phyloP scores from a whole-genome alignment of 805 yeast genomes.

The Ogataea saltuana region DNA sequence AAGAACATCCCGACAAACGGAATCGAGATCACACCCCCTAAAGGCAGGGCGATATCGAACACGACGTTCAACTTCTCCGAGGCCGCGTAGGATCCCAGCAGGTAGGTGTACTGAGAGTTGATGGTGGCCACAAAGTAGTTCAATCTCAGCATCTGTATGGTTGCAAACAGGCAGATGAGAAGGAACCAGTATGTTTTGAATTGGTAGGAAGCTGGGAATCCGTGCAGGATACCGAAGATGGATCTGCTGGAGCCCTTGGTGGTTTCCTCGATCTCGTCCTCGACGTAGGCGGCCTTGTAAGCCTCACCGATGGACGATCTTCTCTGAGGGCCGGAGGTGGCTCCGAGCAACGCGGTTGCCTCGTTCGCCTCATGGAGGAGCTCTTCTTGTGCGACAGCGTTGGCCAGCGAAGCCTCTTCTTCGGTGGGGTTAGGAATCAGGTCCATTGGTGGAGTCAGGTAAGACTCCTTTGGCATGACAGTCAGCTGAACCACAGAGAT shows the following conservation, averaged over 20 bases:
- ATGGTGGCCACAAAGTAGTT: slow-evolving; percentile 62
- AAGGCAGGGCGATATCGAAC: slow-evolving; percentile 55
- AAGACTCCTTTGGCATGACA: slow-evolving; percentile 53
- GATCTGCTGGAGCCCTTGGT: slow-evolving; percentile 43
- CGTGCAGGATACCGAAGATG: slow-evolving; percentile 56
- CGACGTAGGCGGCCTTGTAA: slow-evolving; percentile 51
- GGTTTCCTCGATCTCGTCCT: slow-evolving; percentile 45
- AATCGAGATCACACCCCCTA: slow-evolving; percentile 55
- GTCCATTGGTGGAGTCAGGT: slow-evolving; percentile 42
- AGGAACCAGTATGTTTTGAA: slow-evolving; percentile 54
- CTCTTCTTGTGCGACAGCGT: slow-evolving; percentile 31
- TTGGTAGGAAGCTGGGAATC: slow-evolving; percentile 49
- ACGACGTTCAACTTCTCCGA: slow-evolving; percentile 46
- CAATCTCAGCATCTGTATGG: slow-evolving; percentile 56
- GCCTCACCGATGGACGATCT: slow-evolving; percentile 60
- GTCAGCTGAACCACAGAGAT: slow-evolving; percentile 46
- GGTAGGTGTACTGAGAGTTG: slow-evolving; percentile 52
- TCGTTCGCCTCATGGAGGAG: slow-evolving; percentile 24
- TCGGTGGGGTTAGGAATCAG: slow-evolving; percentile 35
- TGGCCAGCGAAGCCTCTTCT: slow-evolving; percentile 29
- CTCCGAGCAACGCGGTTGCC: slow-evolving; percentile 20
- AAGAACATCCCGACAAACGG: slow-evolving; percentile 55
- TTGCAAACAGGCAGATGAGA: slow-evolving; percentile 50
- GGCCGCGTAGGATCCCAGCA: slow-evolving; percentile 40
- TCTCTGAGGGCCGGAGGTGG: slow-evolving; percentile 32